Percentiles rank a stretch among this genome's conserved stretches.
Evolutionary conservation across 441 rosid genomes (phyloP).

Genomic region (Adansonia grandidieri): DNA sequence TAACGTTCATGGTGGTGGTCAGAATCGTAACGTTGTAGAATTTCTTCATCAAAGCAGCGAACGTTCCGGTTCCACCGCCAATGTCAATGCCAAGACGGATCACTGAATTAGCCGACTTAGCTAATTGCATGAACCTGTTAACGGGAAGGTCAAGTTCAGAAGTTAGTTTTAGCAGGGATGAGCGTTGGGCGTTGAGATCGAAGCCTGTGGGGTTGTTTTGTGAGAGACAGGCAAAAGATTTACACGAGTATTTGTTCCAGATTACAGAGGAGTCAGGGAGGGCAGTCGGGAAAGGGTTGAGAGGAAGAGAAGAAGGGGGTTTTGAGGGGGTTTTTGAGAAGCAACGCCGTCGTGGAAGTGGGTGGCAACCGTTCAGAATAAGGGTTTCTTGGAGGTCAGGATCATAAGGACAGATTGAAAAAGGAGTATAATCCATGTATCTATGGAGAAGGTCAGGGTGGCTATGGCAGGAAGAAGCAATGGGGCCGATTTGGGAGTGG

Average conservation of each 20-base stretch:
- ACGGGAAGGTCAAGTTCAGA: constrained; percentile 92
- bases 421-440: constrained; percentile 88
- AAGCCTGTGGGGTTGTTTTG: constrained; percentile 61
- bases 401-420: constrained; percentile 76
- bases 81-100: constrained; percentile 81
- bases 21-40: constrained; percentile 63
- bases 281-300: constrained; percentile 54
- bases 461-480: constrained; percentile 86
- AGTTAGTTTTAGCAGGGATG: constrained; percentile 52
- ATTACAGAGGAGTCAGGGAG: constrained; percentile 68
- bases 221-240: constrained; percentile 66
- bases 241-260: constrained; percentile 76
- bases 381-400: constrained; percentile 73
- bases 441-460: constrained; percentile 82
- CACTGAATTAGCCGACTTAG: constrained; percentile 57
- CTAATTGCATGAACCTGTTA: constrained; percentile 72
- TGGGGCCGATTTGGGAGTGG: constrained; percentile 73
- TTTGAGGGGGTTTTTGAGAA: constrained; percentile 77
- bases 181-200: constrained; percentile 53
- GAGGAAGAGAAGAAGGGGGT: constrained; percentile 54
- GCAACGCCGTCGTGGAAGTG: constrained; percentile 97
- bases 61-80: constrained; percentile 89
- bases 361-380: constrained; percentile 91
- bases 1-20: constrained; percentile 92
- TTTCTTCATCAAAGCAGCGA: constrained; percentile 82